Conservation (phyloP, 495 filamentous ascomycete genomes). For the Penicillium maclennaniae region DNA sequence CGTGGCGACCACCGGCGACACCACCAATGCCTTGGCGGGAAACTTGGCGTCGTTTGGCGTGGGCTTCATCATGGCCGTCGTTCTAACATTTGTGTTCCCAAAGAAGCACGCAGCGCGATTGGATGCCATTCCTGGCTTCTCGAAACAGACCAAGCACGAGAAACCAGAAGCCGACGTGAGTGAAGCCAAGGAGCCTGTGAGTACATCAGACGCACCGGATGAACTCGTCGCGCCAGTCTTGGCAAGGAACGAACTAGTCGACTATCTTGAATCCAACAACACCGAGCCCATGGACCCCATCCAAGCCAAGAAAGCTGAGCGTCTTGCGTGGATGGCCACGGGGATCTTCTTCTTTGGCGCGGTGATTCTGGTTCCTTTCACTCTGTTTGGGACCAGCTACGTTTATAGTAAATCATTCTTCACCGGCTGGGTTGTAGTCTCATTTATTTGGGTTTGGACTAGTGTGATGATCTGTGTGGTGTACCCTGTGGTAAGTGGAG, state of each 20-base stretch:
- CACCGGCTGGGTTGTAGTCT: slow-evolving; percentile 42
- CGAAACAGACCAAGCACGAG: not conserved
- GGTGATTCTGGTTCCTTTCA: slow-evolving; percentile 39
- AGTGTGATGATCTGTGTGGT: slow-evolving; percentile 40
- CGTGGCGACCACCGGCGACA: slow-evolving; percentile 32
- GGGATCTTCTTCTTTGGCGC: slow-evolving; percentile 29
- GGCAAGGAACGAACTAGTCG: slow-evolving; percentile 33
- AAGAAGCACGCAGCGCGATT: slow-evolving; percentile 17
- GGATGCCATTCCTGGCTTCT: not conserved
- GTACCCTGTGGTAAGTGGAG: slow-evolving; percentile 32
- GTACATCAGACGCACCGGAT: not conserved
- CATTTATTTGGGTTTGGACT: slow-evolving; percentile 44
- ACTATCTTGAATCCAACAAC: slow-evolving; percentile 33
- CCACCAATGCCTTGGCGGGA: slow-evolving; percentile 38
- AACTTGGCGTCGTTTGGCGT: slow-evolving; percentile 34
- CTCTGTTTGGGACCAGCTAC: slow-evolving; percentile 36
- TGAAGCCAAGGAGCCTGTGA: not conserved
- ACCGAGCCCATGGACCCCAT: slow-evolving; percentile 39
- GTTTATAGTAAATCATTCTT: slow-evolving; percentile 36
- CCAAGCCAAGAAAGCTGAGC: slow-evolving; percentile 25
- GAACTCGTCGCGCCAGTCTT: not conserved
- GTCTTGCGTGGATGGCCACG: slow-evolving; percentile 26
- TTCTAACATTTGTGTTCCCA: slow-evolving; percentile 33
- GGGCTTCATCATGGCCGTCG: slow-evolving; percentile 30
- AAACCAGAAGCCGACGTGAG: not conserved